Evolutionary conservation across 345 rosid species (phyloP).

Genomic region (Streptanthus diversifolius): DNA sequence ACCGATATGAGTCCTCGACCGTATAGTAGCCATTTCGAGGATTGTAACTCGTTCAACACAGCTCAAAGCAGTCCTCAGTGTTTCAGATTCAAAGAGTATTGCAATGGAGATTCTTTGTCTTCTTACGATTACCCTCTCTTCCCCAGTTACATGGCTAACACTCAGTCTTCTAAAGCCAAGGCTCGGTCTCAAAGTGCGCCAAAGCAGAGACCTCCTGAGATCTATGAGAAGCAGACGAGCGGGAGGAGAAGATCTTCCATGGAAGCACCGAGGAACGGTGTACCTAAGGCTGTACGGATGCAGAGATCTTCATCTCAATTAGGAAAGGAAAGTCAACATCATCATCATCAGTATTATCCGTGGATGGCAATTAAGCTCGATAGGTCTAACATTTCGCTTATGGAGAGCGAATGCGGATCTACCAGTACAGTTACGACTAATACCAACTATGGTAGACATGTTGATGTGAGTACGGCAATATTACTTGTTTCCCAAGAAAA

Average conservation of each 20-base stretch:
- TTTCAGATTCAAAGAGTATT: conserved; percentile 36
- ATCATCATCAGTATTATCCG: conserved; percentile 52
- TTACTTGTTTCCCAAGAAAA: conserved; percentile 20
- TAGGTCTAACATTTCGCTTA: conserved; percentile 60
- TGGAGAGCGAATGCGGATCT: conserved; percentile 85
- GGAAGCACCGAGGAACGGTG: conserved; percentile 61
- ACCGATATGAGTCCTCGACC: conserved; percentile 76
- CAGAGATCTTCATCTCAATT: conserved; percentile 84
- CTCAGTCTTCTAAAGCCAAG: conserved; percentile 73
- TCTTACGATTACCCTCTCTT: conserved; percentile 62
- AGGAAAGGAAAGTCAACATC: conserved; percentile 38
- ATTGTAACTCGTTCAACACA: conserved; percentile 49
- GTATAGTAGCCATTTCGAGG: conserved; percentile 74
- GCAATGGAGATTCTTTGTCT: conserved; percentile 43
- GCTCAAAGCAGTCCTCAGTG: conserved; percentile 69
- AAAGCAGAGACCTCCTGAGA: conserved; percentile 63
- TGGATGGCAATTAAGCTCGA: conserved; percentile 82
- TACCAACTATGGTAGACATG: conserved; percentile 62
- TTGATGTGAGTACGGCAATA: conserved; percentile 38
- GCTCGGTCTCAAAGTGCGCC: conserved; percentile 84
- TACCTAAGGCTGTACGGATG: conserved; percentile 73
- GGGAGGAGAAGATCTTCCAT: conserved; percentile 54
- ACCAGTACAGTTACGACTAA: conserved; percentile 70
- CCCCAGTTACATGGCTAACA: conserved; percentile 90
- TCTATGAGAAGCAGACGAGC: conserved; percentile 66